phyloP scores from a whole-genome alignment of 2,329 filamentous ascomycete species.

The Clarireedia monteithiana region DNA sequence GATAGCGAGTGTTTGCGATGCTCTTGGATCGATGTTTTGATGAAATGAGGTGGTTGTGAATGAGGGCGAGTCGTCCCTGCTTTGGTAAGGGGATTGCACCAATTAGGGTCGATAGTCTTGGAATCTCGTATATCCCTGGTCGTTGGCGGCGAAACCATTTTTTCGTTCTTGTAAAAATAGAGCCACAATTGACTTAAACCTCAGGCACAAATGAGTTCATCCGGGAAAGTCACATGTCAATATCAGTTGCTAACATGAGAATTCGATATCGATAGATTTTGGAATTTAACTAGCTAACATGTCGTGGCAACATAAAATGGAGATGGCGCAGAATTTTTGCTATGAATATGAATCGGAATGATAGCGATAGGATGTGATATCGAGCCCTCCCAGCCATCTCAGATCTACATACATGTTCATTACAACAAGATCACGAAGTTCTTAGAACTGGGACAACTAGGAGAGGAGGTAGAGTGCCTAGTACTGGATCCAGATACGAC shows the following conservation, averaged over 20 bases:
- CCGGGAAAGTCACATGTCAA: neutral
- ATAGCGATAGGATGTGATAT: no score
- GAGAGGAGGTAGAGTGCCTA: no score
- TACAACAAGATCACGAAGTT: no score
- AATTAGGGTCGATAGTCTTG: slow-evolving; percentile 5
- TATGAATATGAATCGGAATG: no score
- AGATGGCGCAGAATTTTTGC: no score
- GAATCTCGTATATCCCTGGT: slow-evolving; percentile 2
- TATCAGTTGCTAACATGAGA: neutral
- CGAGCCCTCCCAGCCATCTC: no score
- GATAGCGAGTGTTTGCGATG: slow-evolving; percentile 7
- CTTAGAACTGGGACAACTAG: no score
- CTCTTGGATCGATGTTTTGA: slow-evolving; percentile 6
- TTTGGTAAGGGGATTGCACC: neutral
- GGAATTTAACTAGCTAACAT: no score
- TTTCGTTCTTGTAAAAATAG: neutral
- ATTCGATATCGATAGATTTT: neutral
- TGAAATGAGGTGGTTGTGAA: slow-evolving; percentile 7
- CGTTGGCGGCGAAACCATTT: slow-evolving; percentile 10
- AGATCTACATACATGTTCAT: no score
- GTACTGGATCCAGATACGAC: no score
- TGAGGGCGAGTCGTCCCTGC: slow-evolving; percentile 8
- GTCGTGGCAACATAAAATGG: no score
- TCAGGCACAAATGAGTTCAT: neutral
- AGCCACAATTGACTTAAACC: neutral